Conservation (phyloP, 2,329 filamentous ascomycete species). For the Colletotrichum liriopes region DNA sequence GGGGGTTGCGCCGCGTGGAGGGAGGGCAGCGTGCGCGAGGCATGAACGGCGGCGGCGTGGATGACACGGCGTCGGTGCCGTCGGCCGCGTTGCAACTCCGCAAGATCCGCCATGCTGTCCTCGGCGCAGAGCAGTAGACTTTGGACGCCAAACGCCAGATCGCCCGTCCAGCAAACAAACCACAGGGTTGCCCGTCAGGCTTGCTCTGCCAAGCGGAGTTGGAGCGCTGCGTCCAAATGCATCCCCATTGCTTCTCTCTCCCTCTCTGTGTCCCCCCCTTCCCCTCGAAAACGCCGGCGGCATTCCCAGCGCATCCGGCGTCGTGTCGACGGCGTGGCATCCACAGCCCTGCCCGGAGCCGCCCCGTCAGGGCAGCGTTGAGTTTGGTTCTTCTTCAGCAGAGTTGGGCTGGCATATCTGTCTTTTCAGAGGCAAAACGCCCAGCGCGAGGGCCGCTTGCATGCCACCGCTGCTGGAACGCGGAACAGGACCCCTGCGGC, state of each 20-base stretch:
- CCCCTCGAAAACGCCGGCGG: neutral
- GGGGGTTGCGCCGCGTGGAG: neutral
- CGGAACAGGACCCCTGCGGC: neutral
- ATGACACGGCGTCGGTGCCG: neutral
- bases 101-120: too few relatives aligned
- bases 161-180: neutral
- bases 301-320: conserved; percentile 2
- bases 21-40: neutral
- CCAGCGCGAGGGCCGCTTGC: neutral
- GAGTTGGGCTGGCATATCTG: conserved; percentile 12
- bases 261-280: too few relatives aligned
- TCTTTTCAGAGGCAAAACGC: neutral
- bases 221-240: too few relatives aligned
- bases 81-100: neutral
- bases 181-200: too few relatives aligned
- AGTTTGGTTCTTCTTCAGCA: conserved; percentile 24
- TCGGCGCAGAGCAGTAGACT: too few relatives aligned
- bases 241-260: too few relatives aligned
- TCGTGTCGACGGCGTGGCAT: neutral
- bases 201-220: too few relatives aligned
- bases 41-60: neutral
- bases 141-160: neutral
- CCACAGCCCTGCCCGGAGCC: conserved; percentile 1
- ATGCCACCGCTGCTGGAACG: neutral
- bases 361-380: neutral